These are phyloP conservation scores for Polytrichum commune DNA, from an alignment of 225 moss, liverwort and hornwort species.

Conservation along the genomic window DNA sequence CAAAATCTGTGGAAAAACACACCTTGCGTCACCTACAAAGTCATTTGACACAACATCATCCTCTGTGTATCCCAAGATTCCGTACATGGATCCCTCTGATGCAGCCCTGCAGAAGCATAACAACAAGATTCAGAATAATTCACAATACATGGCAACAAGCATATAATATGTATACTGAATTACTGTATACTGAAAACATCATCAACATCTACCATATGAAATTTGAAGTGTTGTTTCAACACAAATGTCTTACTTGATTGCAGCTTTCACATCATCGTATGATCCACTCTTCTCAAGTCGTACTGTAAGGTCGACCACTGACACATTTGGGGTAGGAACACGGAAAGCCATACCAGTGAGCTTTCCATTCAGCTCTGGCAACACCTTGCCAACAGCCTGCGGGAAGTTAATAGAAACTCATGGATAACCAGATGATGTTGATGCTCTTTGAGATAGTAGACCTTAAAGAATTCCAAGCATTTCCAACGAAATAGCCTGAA, in stretches of 20 bases:
- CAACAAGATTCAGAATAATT: background rate
- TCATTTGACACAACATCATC: conserved; percentile 77
- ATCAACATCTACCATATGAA: no score
- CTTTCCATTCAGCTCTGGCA: conserved; percentile 86
- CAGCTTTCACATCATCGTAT: conserved; percentile 73
- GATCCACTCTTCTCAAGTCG: conserved; percentile 64
- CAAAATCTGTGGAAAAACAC: background rate
- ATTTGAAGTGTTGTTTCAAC: no score
- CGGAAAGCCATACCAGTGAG: conserved; percentile 92
- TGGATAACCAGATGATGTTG: no score
- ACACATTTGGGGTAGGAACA: conserved; percentile 93
- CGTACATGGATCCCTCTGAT: conserved; percentile 62
- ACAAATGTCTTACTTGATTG: conserved; percentile 32
- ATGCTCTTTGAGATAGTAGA: background rate
- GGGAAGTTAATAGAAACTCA: background rate
- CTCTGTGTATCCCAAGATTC: conserved; percentile 76
- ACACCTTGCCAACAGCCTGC: conserved; percentile 81
- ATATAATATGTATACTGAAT: no score
- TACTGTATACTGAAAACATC: no score
- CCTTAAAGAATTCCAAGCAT: background rate
- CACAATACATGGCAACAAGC: background rate
- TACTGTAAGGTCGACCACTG: conserved; percentile 86
- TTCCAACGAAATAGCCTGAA: background rate
- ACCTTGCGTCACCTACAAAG: conserved; percentile 66
- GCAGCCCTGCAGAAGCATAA: conserved; percentile 34